Percentiles rank a stretch among this genome's conserved stretches.
phyloP scores from a whole-genome alignment of 768 basidiomycete genomes.

The Mycena pura region DNA sequence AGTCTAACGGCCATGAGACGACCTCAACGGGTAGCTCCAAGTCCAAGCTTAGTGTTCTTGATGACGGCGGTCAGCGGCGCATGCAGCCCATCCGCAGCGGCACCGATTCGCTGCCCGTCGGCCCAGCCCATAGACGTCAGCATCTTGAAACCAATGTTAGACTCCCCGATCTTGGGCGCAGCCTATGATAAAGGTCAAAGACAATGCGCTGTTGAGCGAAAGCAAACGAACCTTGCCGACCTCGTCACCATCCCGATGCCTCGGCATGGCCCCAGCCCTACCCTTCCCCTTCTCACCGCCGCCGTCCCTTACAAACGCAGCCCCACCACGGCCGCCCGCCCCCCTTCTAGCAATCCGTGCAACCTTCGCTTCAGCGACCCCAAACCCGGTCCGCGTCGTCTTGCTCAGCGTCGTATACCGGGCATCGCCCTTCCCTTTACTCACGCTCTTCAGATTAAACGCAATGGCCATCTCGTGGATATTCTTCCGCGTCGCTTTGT shows the following conservation, averaged over 20 bases:
- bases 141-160: slow-evolving; percentile 89
- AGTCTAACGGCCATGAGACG: too few relatives aligned
- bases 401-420: slow-evolving; percentile 82
- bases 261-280: slow-evolving; percentile 40
- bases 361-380: slow-evolving; percentile 68
- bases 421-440: slow-evolving; percentile 69
- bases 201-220: not conserved
- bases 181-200: slow-evolving; percentile 47
- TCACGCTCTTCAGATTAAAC: slow-evolving; percentile 80
- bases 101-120: slow-evolving; percentile 81
- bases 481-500: slow-evolving; percentile 70
- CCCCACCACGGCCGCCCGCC: slow-evolving; percentile 41
- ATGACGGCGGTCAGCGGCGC: slow-evolving; percentile 83
- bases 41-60: slow-evolving; percentile 84
- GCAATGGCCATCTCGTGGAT: slow-evolving; percentile 83
- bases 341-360: slow-evolving; percentile 47
- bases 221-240: slow-evolving; percentile 72
- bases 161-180: slow-evolving; percentile 79
- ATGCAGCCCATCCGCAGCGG: slow-evolving; percentile 64
- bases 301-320: slow-evolving; percentile 38
- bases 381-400: slow-evolving; percentile 63
- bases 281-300: slow-evolving; percentile 36
- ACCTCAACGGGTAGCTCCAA: slow-evolving; percentile 63
- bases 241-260: slow-evolving; percentile 82
- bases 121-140: slow-evolving; percentile 91